phyloP scores from a whole-genome alignment of 805 yeast genomes.

The Kodamaea kakaduensis region DNA sequence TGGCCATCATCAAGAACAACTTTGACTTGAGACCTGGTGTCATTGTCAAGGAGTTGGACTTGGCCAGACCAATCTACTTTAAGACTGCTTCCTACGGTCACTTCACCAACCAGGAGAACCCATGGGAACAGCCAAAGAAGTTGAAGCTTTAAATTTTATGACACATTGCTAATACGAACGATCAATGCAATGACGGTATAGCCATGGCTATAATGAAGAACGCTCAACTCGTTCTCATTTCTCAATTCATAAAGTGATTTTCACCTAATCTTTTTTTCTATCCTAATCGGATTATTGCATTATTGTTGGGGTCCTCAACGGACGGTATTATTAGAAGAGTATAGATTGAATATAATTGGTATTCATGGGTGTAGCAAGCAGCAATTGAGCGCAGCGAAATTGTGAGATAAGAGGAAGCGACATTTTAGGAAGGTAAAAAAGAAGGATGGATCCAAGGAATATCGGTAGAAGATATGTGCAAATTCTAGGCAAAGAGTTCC shows the following conservation, averaged over 20 bases:
- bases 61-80: slow-evolving; percentile 98
- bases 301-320: slow-evolving; percentile 49
- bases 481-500: no score
- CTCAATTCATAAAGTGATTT: slow-evolving; percentile 15
- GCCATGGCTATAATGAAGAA: slow-evolving; percentile 19
- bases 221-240: slow-evolving; percentile 46
- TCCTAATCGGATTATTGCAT: slow-evolving; percentile 40
- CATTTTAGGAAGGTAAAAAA: no score
- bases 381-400: no score
- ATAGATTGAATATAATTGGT: slow-evolving; percentile 5
- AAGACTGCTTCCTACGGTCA: slow-evolving; percentile 99
- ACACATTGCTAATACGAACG: slow-evolving; percentile 20
- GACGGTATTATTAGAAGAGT: slow-evolving; percentile 26
- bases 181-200: slow-evolving; percentile 41
- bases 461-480: no score
- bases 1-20: slow-evolving; percentile 85
- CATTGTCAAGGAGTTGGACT: slow-evolving; percentile 90
- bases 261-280: background rate
- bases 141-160: slow-evolving; percentile 48
- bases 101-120: slow-evolving; percentile 97
- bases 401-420: no score
- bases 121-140: slow-evolving; percentile 97
- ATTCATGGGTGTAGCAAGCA: no score
- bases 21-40: slow-evolving; percentile 99
- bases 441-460: no score